phyloP scores from a whole-genome alignment of 768 basidiomycete species.

The Pholiota conissans region DNA sequence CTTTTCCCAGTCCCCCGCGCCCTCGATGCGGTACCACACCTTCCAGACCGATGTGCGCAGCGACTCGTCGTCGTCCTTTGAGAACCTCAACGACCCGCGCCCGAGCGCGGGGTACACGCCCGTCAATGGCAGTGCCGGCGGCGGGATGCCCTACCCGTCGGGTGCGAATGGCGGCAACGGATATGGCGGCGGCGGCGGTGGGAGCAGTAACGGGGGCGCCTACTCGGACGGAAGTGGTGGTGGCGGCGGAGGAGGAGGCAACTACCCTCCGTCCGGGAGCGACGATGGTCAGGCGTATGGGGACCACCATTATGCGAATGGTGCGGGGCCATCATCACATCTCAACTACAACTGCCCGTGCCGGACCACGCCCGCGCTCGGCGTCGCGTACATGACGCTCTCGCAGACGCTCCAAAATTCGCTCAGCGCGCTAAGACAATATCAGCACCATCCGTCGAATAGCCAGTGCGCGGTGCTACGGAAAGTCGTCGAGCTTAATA shows the following conservation, averaged over 20 bases:
- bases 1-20: conserved; percentile 63
- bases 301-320: conserved; percentile 34
- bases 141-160: conserved; percentile 3
- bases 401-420: conserved; percentile 64
- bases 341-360: conserved; percentile 51
- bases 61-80: conserved; percentile 34
- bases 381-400: conserved; percentile 58
- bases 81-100: conserved; percentile 34
- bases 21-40: conserved; percentile 52
- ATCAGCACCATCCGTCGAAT: conserved; percentile 53
- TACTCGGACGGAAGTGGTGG: conserved; percentile 39
- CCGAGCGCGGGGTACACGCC: conserved; percentile 26
- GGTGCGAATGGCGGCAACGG: conserved; percentile 2
- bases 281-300: conserved; percentile 38
- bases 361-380: conserved; percentile 60
- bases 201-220: conserved; percentile 5
- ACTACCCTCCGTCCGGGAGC: conserved; percentile 31
- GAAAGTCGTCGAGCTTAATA: conserved; percentile 60
- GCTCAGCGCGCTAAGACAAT: conserved; percentile 57
- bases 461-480: conserved; percentile 56
- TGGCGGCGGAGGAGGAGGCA: conserved; percentile 25
- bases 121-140: conserved; percentile 19
- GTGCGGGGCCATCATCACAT: conserved; percentile 29
- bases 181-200: conserved; percentile 2
- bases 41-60: conserved; percentile 47